Conservation (phyloP, 2,329 filamentous ascomycete species). For the Pseudopyricularia cyperi region DNA sequence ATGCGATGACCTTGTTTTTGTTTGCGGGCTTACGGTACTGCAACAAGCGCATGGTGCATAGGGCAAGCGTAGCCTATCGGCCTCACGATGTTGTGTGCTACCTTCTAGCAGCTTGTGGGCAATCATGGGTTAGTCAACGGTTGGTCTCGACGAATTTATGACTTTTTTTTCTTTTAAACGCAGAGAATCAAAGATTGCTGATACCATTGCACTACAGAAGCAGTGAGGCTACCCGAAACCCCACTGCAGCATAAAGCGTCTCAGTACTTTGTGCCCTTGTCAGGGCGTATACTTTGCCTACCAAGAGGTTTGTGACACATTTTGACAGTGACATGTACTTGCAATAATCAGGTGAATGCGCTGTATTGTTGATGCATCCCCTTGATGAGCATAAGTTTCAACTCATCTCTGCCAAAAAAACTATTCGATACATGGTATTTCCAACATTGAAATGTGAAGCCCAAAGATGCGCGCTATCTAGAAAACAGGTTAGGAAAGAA, state of each 20-base stretch:
- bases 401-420: no score
- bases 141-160: conserved; percentile 1
- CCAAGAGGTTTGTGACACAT: background rate
- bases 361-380: background rate
- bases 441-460: no score
- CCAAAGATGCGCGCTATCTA: no score
- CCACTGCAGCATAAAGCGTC: background rate
- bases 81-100: background rate
- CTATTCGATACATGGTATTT: no score
- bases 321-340: background rate
- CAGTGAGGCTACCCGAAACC: background rate
- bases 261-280: background rate
- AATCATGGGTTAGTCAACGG: background rate
- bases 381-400: no score
- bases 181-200: background rate
- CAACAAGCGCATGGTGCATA: background rate
- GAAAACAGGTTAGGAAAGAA: no score
- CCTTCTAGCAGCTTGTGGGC: background rate
- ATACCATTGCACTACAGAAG: background rate
- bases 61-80: background rate
- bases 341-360: background rate
- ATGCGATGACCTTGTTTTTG: background rate
- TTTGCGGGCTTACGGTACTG: background rate
- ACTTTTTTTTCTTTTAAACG: background rate
- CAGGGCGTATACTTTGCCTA: background rate